These are phyloP conservation scores for Ophiocordyceps camponoti-saundersi DNA, from an alignment of 2,329 filamentous ascomycete species.

Conservation along the genomic window DNA sequence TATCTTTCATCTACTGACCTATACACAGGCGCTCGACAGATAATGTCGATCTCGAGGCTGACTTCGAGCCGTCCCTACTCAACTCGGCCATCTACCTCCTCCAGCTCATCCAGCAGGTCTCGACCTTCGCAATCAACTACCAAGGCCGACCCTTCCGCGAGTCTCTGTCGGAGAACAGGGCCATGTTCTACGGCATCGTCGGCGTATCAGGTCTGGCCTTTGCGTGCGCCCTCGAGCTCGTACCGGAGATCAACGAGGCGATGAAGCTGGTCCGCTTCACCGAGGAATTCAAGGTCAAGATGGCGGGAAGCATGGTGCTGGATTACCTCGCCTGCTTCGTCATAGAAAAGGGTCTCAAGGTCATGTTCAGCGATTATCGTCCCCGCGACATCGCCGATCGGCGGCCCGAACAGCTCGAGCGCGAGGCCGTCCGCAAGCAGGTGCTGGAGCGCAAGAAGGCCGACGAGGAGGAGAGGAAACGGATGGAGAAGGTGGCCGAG, in stretches of 20 bases:
- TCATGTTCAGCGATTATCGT: conserved; percentile 72
- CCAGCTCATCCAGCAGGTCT: conserved; percentile 96
- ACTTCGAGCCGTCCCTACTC: conserved; percentile 82
- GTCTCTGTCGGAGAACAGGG: conserved; percentile 83
- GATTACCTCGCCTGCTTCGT: conserved; percentile 79
- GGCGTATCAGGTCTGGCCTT: conserved; percentile 84
- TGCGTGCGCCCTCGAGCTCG: conserved; percentile 82
- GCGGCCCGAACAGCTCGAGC: conserved; percentile 68
- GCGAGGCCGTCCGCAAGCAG: conserved; percentile 53
- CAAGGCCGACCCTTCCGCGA: conserved; percentile 96
- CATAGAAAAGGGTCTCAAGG: conserved; percentile 77
- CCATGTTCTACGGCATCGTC: conserved; percentile 95
- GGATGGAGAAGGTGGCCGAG: conserved; percentile 36
- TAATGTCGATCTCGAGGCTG: conserved; percentile 77
- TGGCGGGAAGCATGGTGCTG: conserved; percentile 70
- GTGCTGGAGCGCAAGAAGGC: conserved; percentile 33
- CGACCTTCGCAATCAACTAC: conserved; percentile 98
- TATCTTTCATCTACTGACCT: neutral
- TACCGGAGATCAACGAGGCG: conserved; percentile 87
- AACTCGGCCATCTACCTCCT: conserved; percentile 96
- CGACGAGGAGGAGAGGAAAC: conserved; percentile 32
- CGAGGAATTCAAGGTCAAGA: conserved; percentile 71
- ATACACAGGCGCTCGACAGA: conserved; percentile 23
- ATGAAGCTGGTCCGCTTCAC: conserved; percentile 86
- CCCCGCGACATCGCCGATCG: conserved; percentile 86